Percentiles rank a stretch among this genome's conserved stretches.
These are phyloP conservation scores for Ganoderma boninense DNA, from an alignment of 1,284 basidiomycete species.

Conservation along the genomic window DNA sequence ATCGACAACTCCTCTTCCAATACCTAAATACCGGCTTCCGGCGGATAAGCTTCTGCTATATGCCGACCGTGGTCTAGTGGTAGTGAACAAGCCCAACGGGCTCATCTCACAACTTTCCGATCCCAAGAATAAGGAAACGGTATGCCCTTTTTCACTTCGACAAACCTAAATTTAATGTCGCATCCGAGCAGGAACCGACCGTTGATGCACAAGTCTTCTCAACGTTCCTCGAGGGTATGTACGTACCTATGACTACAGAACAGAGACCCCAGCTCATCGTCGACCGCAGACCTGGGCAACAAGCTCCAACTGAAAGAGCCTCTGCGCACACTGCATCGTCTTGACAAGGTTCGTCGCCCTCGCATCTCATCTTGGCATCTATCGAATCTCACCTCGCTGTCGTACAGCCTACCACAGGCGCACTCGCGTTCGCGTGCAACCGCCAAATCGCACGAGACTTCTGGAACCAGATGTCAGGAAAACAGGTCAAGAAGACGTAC, in stretches of 20 bases:
- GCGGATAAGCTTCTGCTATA: slow-evolving; percentile 44
- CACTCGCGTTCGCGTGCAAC: slow-evolving; percentile 62
- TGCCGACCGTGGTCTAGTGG: slow-evolving; percentile 59
- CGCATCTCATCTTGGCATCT: background rate
- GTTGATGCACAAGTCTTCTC: slow-evolving; percentile 28
- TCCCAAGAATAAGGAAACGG: background rate
- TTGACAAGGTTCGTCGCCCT: slow-evolving; percentile 63
- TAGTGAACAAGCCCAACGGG: slow-evolving; percentile 70
- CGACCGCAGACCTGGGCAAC: slow-evolving; percentile 48
- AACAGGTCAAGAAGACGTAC: slow-evolving; percentile 65
- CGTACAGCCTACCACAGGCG: slow-evolving; percentile 68
- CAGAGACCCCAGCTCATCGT: slow-evolving; percentile 1
- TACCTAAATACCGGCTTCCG: background rate
- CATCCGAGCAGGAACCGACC: slow-evolving; percentile 5
- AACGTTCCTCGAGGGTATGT: slow-evolving; percentile 12
- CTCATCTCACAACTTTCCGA: slow-evolving; percentile 57
- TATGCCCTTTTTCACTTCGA: background rate
- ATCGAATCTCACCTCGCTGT: background rate
- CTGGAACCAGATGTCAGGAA: slow-evolving; percentile 60
- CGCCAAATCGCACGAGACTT: slow-evolving; percentile 54
- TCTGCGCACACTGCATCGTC: slow-evolving; percentile 66
- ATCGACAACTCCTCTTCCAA: background rate
- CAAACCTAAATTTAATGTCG: background rate
- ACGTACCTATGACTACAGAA: background rate
- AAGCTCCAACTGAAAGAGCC: slow-evolving; percentile 44